Evolutionary conservation across 2,329 filamentous ascomycete genomes (phyloP), one percentile per base, ranked within the genome.

Genomic region (Chrysoporthe cubensis): DNA sequence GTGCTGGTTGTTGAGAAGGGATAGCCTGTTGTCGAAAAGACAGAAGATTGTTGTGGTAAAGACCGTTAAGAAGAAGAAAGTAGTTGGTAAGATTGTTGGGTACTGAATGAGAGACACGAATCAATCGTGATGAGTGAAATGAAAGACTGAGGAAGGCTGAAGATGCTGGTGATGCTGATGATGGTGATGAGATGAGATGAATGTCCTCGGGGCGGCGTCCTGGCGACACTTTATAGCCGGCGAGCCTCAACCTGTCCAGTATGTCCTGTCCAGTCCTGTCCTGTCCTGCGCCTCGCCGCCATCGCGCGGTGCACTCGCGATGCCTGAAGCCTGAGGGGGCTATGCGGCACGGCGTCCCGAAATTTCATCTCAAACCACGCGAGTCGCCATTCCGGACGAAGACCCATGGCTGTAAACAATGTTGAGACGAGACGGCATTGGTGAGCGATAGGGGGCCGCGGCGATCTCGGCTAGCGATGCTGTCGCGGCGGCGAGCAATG

Each of bases 31-130:
- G 52, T 48, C 26, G 18, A 43, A 65, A 26, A 43, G 18, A 59
- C 16, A 3, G 14, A 16, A 37, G 50, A 54, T 52, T 32, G 48
- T 43, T 6, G 37, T 50, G 21, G 43, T 66, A 66, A 52, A 63
- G 65, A 66, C 52, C 43, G 65, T 66, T 56, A 26, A 37, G 8
- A 21, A 48, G 26, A 26, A 26, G 26, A 26, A 26, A 26, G 26
- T 26, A 37, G n/a, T 37, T 46, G 26, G 50, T n/a, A 16, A 34
- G 21, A 21, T 34, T 34, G 62, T 48, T 58, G 32, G 43, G 16
- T 59, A 61, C 21, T 46, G 60, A 66, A 66, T 50, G 65, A 65
- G 56, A 32, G 59, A 40, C 34, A 66, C 65, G 65, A 66, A 58
- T 66, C 65, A 66, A 66, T 66, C 65, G 60, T 58, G 54, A 4